phyloP scores from a whole-genome alignment of 2,329 filamentous ascomycete species.

The Aspergillus brasiliensis region DNA sequence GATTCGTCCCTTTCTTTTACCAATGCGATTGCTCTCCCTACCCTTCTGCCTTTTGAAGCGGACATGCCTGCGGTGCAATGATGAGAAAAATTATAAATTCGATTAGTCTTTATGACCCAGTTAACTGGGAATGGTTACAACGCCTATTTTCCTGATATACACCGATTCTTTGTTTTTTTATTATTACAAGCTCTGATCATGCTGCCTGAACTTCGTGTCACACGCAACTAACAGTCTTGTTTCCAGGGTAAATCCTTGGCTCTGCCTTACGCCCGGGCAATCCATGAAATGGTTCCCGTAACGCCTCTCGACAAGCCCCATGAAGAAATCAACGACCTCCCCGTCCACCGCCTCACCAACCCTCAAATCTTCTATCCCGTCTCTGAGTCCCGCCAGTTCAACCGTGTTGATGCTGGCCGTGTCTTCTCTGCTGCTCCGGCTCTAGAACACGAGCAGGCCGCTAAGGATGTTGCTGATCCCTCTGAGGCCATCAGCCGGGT shows the following conservation, averaged over 20 bases:
- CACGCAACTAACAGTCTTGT: constrained; percentile 2
- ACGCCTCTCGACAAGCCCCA: constrained; percentile 53
- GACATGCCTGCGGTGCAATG: constrained; percentile 44
- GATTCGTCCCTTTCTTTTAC: constrained; percentile 5
- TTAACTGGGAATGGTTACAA: constrained; percentile 57
- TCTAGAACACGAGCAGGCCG: constrained; percentile 29
- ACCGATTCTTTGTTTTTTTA: not conserved
- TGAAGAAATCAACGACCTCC: constrained; percentile 67
- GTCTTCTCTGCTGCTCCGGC: constrained; percentile 56
- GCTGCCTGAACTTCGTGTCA: not conserved
- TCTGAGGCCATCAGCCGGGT: constrained; percentile 33
- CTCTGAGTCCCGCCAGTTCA: constrained; percentile 65
- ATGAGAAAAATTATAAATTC: constrained; percentile 76
- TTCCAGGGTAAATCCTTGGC: constrained; percentile 71
- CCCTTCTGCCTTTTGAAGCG: constrained; percentile 1
- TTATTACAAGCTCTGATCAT: not conserved
- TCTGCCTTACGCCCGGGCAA: constrained; percentile 71
- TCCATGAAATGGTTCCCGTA: constrained; percentile 77
- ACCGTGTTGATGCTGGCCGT: constrained; percentile 65
- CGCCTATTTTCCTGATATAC: constrained; percentile 50
- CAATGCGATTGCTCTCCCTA: constrained; percentile 2
- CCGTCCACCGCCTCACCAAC: constrained; percentile 57
- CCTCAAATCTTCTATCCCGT: constrained; percentile 64
- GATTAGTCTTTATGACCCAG: constrained; percentile 99
- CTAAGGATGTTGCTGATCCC: constrained; percentile 34